Evolutionary conservation across 2,329 filamentous ascomycete genomes (phyloP).

Genomic region (Botrytis porri): DNA sequence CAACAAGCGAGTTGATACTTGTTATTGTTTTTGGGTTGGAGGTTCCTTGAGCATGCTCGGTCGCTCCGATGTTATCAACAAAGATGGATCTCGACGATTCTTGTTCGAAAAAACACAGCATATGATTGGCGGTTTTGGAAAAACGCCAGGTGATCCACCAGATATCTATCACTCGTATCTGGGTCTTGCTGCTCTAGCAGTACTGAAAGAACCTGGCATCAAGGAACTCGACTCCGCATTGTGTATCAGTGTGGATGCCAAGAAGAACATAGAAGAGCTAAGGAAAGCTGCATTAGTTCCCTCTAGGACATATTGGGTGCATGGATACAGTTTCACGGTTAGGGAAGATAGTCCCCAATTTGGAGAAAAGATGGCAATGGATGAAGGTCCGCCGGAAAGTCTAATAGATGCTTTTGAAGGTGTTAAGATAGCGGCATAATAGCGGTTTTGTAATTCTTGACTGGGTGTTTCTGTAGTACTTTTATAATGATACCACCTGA

Average conservation of each 20-base stretch:
- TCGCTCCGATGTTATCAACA: slow-evolving; percentile 55
- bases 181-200: slow-evolving; percentile 74
- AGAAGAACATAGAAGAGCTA: slow-evolving; percentile 45
- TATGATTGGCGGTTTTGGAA: slow-evolving; percentile 77
- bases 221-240: slow-evolving; percentile 71
- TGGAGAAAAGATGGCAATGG: slow-evolving; percentile 25
- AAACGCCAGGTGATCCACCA: slow-evolving; percentile 63
- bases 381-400: slow-evolving; percentile 22
- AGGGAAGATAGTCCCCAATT: slow-evolving; percentile 32
- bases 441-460: not conserved
- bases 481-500: slow-evolving; percentile 14
- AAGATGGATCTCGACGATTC: slow-evolving; percentile 65
- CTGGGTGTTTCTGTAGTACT: not conserved
- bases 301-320: slow-evolving; percentile 28
- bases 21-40: slow-evolving; percentile 90
- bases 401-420: slow-evolving; percentile 19
- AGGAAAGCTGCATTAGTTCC: slow-evolving; percentile 26
- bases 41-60: slow-evolving; percentile 63
- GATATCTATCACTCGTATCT: slow-evolving; percentile 88
- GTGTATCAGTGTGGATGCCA: slow-evolving; percentile 66
- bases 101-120: slow-evolving; percentile 86
- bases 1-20: slow-evolving; percentile 92
- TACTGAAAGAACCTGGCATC: slow-evolving; percentile 67
- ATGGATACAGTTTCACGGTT: slow-evolving; percentile 33
- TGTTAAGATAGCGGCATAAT: slow-evolving; percentile 10